A percentile compares a stretch with the other conserved stretches of the same genome.
Evolutionary conservation across 257 asterid genomes (phyloP).

Genomic region (Coffea canephora): DNA sequence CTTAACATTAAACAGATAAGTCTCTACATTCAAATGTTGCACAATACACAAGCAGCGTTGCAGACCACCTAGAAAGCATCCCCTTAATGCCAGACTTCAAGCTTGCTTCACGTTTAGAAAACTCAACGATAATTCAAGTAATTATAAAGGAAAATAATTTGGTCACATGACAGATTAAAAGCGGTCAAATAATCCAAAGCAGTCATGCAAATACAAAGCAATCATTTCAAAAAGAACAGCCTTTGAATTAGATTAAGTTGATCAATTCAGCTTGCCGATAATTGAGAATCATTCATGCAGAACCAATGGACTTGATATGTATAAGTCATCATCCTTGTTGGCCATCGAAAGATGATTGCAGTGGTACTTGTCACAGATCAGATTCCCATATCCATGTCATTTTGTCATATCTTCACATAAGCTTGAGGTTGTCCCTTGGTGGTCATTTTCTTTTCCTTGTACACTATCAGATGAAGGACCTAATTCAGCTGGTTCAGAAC

Average conservation of each 20-base stretch:
- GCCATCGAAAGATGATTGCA: background rate
- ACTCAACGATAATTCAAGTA: background rate
- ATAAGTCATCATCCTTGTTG: background rate
- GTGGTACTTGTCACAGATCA: background rate
- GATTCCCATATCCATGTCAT: background rate
- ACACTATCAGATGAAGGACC: too few species aligned
- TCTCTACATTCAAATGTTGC: background rate
- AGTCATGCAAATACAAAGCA: background rate
- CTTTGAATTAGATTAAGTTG: background rate
- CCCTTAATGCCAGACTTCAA: background rate
- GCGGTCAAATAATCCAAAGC: background rate
- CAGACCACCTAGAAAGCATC: background rate
- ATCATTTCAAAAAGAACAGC: background rate
- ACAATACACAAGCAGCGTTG: background rate
- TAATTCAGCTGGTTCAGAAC: background rate
- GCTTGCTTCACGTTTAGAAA: too few species aligned
- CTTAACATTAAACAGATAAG: background rate
- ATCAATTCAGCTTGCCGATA: background rate
- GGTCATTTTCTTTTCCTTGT: too few species aligned
- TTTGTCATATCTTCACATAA: background rate
- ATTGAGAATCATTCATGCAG: background rate
- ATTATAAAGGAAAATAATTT: too few species aligned
- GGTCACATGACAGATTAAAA: background rate
- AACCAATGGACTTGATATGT: background rate
- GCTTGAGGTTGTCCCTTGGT: background rate